Conservation (phyloP, 2,329 filamentous ascomycete genomes). For the Calonectria ilicicola region DNA sequence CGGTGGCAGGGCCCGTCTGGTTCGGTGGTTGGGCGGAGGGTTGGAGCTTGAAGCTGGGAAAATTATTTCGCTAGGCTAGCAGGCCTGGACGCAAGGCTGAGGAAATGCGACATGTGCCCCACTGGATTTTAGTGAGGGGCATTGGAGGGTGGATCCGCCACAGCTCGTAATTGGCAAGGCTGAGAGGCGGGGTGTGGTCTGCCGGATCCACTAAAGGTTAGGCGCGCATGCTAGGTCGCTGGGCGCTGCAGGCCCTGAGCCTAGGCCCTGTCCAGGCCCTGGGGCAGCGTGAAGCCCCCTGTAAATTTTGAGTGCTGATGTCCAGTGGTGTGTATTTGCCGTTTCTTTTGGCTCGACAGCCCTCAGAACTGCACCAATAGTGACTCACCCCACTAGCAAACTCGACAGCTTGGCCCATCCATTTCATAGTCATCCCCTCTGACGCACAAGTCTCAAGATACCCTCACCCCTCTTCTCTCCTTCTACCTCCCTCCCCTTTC, state of each 20-base stretch:
- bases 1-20: conserved; percentile 16
- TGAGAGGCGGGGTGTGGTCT: conserved; percentile 21
- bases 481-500: conserved; percentile 22
- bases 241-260: conserved; percentile 13
- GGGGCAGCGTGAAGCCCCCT: conserved; percentile 9
- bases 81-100: conserved; percentile 20
- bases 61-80: conserved; percentile 27
- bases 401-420: conserved; percentile 23
- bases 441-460: conserved; percentile 14
- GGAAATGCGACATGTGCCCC: conserved; percentile 16
- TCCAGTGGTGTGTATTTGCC: conserved; percentile 4
- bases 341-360: background rate
- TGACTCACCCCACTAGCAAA: conserved; percentile 24
- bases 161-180: conserved; percentile 21
- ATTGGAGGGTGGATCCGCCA: conserved; percentile 9
- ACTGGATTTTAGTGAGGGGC: conserved; percentile 28
- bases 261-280: conserved; percentile 2
- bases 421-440: conserved; percentile 32
- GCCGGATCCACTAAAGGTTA: conserved; percentile 14
- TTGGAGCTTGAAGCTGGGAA: conserved; percentile 18
- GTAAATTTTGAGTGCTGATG: conserved; percentile 16
- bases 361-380: background rate
- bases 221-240: background rate
- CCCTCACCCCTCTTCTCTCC: conserved; percentile 25
- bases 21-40: conserved; percentile 1